These are phyloP conservation scores for Polygonum maritimum DNA, from an alignment of 148 eudicot species.

Conservation along the genomic window DNA sequence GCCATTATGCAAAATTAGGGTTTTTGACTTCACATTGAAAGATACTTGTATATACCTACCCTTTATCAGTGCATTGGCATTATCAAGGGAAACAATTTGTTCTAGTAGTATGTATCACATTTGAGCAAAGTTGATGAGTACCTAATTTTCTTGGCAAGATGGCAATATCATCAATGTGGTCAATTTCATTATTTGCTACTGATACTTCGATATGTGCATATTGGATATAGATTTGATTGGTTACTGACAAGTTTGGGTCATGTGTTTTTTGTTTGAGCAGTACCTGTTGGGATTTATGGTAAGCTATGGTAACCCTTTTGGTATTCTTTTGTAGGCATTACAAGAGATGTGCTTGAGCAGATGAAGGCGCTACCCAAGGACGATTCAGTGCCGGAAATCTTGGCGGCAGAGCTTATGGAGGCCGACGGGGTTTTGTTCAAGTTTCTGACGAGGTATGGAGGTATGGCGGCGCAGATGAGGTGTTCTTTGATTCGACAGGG, in stretches of 20 bases:
- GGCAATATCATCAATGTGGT: background rate
- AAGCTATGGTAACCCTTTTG: constrained; percentile 21
- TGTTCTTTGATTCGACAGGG: constrained; percentile 79
- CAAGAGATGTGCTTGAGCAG: constrained; percentile 40
- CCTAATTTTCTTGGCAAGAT: background rate
- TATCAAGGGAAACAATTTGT: background rate
- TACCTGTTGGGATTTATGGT: constrained; percentile 98
- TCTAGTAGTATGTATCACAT: background rate
- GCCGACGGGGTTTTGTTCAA: constrained; percentile 81
- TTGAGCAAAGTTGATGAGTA: background rate
- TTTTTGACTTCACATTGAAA: background rate
- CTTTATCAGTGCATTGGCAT: background rate
- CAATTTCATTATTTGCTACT: background rate
- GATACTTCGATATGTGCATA: background rate
- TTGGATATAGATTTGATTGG: background rate
- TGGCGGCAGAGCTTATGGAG: constrained; percentile 28
- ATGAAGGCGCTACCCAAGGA: too few relatives aligned
- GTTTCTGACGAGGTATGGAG: constrained; percentile 87
- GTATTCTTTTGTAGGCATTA: too few relatives aligned
- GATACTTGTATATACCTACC: too few relatives aligned
- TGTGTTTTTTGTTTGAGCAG: constrained; percentile 7
- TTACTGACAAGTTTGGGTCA: constrained; percentile 5
- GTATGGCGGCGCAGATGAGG: constrained; percentile 96
- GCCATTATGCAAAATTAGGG: background rate
- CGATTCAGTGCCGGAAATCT: constrained; percentile 60